Evolutionary conservation across 176 grass and related monocot species (phyloP), one percentile per base, ranked within the genome.

Genomic region (Musa acuminata): DNA sequence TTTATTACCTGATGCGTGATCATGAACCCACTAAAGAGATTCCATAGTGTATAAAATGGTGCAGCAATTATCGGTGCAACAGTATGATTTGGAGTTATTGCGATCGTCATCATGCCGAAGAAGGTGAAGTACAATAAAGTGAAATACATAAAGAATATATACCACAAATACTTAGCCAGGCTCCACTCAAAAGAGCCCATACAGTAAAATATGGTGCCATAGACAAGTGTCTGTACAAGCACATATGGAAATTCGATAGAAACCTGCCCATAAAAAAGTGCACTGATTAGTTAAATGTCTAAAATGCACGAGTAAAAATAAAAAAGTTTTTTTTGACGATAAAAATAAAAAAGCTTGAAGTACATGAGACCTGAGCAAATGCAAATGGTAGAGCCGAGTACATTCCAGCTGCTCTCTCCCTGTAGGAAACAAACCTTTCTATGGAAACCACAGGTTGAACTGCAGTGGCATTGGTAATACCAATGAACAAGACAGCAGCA

Each of bases 41-140:
- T 99, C 96, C 96, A 99, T 17, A 99, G 79, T 13, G 91, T 99
- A 81, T 95, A 99, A 79, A 95, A 95, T 29, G 96, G 96, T 57
- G 96, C 91, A 52, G 96, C 82, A 76, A 99, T 84, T 53, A 99
- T 99, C 26, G 96, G 96, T 1, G 96, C 96, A 49, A 95, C 82
- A 19, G 72, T 89, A 72, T 95, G 96, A 66, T 91, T 99, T 2
- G 96, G 96, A 55, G 96, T 89, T 53, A 99, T 94, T 21, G 96
- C 91, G 25, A 88, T 84, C 0, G 96, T 99, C 96, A 99, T 95
- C 96, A 95, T 99, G 72, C 96, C 96, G 8, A 95, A 87, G 49
- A 87, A 87, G 13, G 85, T 87, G 60, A 87, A 87, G 85, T 87
- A 87, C 63, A 87, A 69, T 13, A 87, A 62, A 11, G 85, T 87